A percentile compares a stretch with the other conserved stretches of the same genome.
These are phyloP conservation scores for Linnemannia elongata DNA, from an alignment of 192 early-diverging fungal genomes.

Conservation along the genomic window DNA sequence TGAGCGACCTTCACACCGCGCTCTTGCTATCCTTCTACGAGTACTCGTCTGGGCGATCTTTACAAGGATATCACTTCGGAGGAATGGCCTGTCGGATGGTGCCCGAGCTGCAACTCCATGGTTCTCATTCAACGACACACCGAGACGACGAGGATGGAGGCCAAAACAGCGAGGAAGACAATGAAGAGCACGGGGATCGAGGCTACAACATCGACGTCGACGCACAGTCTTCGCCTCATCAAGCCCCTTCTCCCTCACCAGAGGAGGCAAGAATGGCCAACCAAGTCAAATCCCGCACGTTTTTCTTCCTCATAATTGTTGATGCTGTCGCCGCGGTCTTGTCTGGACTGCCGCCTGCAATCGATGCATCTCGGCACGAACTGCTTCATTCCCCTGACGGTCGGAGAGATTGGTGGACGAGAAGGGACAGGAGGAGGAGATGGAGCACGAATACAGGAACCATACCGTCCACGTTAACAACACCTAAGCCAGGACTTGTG, in stretches of 20 bases:
- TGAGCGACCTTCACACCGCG: not conserved
- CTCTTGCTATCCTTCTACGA: not conserved
- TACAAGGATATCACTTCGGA: not conserved
- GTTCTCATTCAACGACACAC: not conserved
- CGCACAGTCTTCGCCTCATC: not conserved
- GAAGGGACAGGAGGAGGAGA: not conserved
- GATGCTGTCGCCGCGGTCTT: not conserved
- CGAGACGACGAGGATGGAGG: not conserved
- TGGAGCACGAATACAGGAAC: not conserved
- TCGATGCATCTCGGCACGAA: not conserved
- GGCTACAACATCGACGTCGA: not conserved
- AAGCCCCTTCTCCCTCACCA: not conserved
- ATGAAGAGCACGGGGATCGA: not conserved
- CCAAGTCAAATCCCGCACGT: not conserved
- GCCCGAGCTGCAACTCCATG: not conserved
- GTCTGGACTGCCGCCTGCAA: not conserved
- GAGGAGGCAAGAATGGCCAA: not conserved
- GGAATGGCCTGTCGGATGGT: slow-evolving; percentile 1
- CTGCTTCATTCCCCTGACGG: not conserved
- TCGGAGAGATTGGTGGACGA: not conserved
- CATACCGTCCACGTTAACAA: not conserved
- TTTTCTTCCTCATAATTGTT: not conserved
- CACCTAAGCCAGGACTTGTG: not conserved
- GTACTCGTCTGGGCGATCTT: not conserved
- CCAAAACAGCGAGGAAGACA: not conserved